Percentiles rank a stretch among this genome's conserved stretches.
phyloP scores from a whole-genome alignment of 1,284 basidiomycete genomes.

The Ganoderma leucocontextum region DNA sequence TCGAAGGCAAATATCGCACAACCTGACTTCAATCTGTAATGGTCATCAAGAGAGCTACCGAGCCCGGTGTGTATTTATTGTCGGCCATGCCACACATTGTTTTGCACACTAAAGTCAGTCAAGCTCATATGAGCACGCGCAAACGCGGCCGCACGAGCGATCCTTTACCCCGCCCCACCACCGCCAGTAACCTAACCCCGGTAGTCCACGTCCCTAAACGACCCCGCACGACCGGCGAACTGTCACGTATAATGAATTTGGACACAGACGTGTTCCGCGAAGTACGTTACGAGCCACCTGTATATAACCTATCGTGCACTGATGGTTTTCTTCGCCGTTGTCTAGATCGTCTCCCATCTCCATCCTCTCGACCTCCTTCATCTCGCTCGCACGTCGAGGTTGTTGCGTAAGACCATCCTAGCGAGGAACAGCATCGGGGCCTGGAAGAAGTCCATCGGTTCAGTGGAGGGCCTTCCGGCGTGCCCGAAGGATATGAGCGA shows the following conservation, averaged over 20 bases:
- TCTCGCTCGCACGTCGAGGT: slow-evolving; percentile 36
- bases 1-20: too few species aligned
- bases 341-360: slow-evolving; percentile 36
- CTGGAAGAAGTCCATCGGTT: slow-evolving; percentile 26
- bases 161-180: too few species aligned
- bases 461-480: slow-evolving; percentile 18
- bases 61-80: too few species aligned
- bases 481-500: slow-evolving; percentile 24
- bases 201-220: too few species aligned
- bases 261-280: slow-evolving; percentile 42
- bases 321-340: background rate
- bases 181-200: too few species aligned
- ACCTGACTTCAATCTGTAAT: too few species aligned
- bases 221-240: background rate
- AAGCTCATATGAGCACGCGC: background rate
- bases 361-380: slow-evolving; percentile 39
- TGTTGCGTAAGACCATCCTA: slow-evolving; percentile 30
- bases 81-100: too few species aligned
- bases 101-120: background rate
- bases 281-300: slow-evolving; percentile 24
- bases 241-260: slow-evolving; percentile 16
- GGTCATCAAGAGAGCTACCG: too few species aligned
- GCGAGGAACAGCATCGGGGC: slow-evolving; percentile 6
- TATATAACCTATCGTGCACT: background rate
- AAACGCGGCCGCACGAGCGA: background rate